Conservation (phyloP, 805 yeast species). For the Alloascoidea hylecoeti region DNA sequence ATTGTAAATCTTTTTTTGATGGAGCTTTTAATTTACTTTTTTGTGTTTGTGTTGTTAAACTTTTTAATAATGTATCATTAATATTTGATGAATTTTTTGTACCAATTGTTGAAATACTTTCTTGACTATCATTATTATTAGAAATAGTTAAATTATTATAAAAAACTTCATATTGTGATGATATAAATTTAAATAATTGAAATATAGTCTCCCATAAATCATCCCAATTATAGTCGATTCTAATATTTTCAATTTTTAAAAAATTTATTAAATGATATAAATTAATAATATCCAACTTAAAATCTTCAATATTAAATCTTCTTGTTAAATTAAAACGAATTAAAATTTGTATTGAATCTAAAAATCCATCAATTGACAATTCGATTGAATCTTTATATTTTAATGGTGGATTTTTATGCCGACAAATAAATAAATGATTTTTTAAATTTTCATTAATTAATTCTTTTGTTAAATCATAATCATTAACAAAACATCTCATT, state of each 20-base stretch:
- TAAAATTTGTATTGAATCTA: not conserved
- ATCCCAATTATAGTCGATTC: conserved; percentile 2
- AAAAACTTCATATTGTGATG: not conserved
- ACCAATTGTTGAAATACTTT: not conserved
- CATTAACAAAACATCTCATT: not conserved
- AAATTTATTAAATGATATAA: not conserved
- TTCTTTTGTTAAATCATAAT: not conserved
- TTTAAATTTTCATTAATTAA: not conserved
- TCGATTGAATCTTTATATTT: not conserved
- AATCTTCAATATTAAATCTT: not conserved
- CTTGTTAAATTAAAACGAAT: not conserved
- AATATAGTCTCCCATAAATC: conserved; percentile 1
- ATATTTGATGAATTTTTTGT: too few species aligned
- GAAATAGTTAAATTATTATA: not conserved
- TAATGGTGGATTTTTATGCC: not conserved
- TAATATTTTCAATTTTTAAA: not conserved
- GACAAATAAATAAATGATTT: not conserved
- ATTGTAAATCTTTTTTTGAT: not conserved
- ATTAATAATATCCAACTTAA: not conserved
- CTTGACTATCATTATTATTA: not conserved
- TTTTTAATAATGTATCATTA: too few species aligned
- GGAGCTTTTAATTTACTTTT: not conserved
- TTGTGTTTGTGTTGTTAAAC: not conserved
- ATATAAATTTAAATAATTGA: not conserved
- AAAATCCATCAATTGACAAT: not conserved